Conservation (phyloP, 2,329 filamentous ascomycete species). For the Colletotrichum tropicicola region DNA sequence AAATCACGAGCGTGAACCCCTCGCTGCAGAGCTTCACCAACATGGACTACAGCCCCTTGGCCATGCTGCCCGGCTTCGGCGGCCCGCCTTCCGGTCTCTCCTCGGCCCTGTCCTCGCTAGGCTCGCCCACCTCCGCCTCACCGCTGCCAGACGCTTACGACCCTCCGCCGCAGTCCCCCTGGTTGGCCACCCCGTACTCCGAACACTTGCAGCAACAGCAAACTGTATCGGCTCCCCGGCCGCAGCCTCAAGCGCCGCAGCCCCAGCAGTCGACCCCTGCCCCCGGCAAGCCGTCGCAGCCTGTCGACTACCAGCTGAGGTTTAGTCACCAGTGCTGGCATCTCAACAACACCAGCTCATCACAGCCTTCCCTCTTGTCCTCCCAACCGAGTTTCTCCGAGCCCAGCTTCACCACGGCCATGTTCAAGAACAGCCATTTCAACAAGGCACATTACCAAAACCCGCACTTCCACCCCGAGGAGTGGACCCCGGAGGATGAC, state of each 20-base stretch:
- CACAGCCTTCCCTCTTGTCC: conserved; percentile 34
- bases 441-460: conserved; percentile 75
- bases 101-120: conserved; percentile 44
- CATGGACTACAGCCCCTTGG: conserved; percentile 52
- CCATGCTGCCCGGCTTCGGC: conserved; percentile 57
- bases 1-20: conserved; percentile 50
- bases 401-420: conserved; percentile 62
- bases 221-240: conserved; percentile 39
- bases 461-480: conserved; percentile 58
- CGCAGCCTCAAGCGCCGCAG: conserved; percentile 35
- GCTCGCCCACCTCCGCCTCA: conserved; percentile 38
- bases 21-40: conserved; percentile 52
- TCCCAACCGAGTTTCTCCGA: conserved; percentile 43
- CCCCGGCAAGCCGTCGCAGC: conserved; percentile 19
- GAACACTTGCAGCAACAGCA: conserved; percentile 39
- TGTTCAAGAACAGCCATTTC: conserved; percentile 73
- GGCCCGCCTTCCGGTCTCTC: conserved; percentile 39
- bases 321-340: conserved; percentile 65
- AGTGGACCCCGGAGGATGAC: conserved; percentile 53
- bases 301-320: conserved; percentile 48
- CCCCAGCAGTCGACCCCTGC: conserved; percentile 11
- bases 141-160: conserved; percentile 37
- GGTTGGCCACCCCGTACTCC: conserved; percentile 45
- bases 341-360: conserved; percentile 45
- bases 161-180: conserved; percentile 45